A percentile compares a stretch with the other conserved stretches of the same genome.
These are phyloP conservation scores for Penicillium polonicum DNA, from an alignment of 2,329 filamentous ascomycete genomes.

Conservation along the genomic window DNA sequence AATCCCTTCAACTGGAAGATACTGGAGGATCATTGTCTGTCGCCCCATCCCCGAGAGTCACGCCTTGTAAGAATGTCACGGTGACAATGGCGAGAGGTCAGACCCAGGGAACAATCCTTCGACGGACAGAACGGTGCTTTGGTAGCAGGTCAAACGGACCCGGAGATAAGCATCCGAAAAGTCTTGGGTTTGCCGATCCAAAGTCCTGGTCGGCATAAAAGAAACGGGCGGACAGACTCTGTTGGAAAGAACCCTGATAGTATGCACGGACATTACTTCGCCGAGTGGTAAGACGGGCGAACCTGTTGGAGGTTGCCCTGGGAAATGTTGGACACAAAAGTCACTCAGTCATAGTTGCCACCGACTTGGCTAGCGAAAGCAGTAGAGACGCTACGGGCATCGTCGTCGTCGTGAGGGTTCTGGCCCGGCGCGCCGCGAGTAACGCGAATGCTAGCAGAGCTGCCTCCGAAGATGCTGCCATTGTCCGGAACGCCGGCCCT, in stretches of 20 bases:
- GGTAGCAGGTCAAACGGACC: constrained; percentile 7
- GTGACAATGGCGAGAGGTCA: constrained; percentile 11
- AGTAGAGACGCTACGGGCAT: constrained; percentile 88
- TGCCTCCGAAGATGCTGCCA: constrained; percentile 66
- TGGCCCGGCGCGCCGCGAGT: constrained; percentile 45
- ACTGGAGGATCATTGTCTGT: constrained; percentile 9
- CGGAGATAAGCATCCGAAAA: constrained; percentile 9
- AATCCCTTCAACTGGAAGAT: constrained; percentile 2
- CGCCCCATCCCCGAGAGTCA: constrained; percentile 9
- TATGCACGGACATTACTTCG: constrained; percentile 19
- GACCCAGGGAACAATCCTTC: constrained; percentile 11
- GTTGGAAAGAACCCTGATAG: constrained; percentile 19
- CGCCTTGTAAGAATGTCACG: constrained; percentile 9
- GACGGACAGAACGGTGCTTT: constrained; percentile 11
- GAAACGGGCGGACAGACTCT: constrained; percentile 22
- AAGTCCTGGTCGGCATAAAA: constrained; percentile 17
- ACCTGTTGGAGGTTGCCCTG: constrained; percentile 20
- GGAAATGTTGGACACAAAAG: constrained; percentile 5
- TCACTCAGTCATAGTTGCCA: constrained; percentile 58
- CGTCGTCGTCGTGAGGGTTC: constrained; percentile 71
- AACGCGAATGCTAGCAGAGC: constrained; percentile 53
- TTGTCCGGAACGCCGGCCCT: constrained; percentile 53
- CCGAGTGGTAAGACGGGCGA: constrained; percentile 13
- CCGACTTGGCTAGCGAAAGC: constrained; percentile 95
- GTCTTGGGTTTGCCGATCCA: constrained; percentile 14